Evolutionary conservation across 192 early-diverging fungal genomes (phyloP), one percentile per base, ranked within the genome.

Genomic region (Ambispora gerdemannii): DNA sequence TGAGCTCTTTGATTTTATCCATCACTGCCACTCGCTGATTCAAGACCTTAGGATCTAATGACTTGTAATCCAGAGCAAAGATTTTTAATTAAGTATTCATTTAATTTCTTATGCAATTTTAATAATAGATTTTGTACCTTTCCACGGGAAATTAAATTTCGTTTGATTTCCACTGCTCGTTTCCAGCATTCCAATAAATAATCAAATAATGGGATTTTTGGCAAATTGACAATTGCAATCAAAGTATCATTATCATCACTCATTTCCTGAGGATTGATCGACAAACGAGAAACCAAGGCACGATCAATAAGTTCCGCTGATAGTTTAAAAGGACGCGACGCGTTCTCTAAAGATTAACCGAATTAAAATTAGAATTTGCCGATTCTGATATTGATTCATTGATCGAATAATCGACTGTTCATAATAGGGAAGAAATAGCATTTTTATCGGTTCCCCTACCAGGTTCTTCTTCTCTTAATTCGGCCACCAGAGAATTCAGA

Each of bases 101-200:
- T 50, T 11, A 13, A 84, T 30, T 38, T 66, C 27, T 8, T 72
- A 20, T 32, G 19, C 15, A 19, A 27, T 15, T n/a, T 20, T 65
- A 2, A 67, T 27, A 24, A 50, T 49, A 1, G 22, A 24, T n/a
- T 15, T 27, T 60, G 50, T 79, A 83, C 87, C 32, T 78, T 84
- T 25, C 74, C 76, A 55, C 82, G 77, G 25, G 80, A 74, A 25
- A 82, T 65, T 22, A 92, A 74, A 20, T 86, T 81, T 50, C 73
- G 73, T 6, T 78, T 73, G 27, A 88, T 87, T 1, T 83, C 81
- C 22, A 74, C 67, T 3, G 80, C 80, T 28, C 76, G 61, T 22
- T 75, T 78, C 89, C 90, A 92, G 77, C 88, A 83, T 25, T 78
- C 70, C 10, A 88, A 61, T 24, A 93, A 73, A 60, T 91, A 93